Evolutionary conservation across 108 stramenopile genomes (phyloP).

Genomic region (Nitzschia sp.): DNA sequence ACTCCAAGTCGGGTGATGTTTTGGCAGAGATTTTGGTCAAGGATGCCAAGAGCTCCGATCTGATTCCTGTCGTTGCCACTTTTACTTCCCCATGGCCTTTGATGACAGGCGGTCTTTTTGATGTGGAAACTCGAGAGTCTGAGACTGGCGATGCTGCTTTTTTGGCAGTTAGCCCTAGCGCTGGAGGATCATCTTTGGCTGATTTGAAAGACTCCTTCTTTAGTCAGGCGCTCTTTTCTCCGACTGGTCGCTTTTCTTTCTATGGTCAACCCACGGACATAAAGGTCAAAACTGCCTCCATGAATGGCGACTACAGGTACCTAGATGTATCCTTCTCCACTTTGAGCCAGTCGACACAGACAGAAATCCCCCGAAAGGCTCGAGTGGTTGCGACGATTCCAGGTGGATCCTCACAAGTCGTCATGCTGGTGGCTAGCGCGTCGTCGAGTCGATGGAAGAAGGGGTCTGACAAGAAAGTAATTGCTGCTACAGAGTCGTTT

Average conservation of each 20-base stretch:
- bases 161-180: conserved; percentile 58
- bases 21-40: conserved; percentile 75
- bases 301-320: conserved; percentile 30
- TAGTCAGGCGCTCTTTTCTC: conserved; percentile 60
- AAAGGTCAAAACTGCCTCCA: conserved; percentile 57
- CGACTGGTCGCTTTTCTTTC: conserved; percentile 77
- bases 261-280: conserved; percentile 86
- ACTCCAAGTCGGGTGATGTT: conserved; percentile 52
- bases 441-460: conserved; percentile 71
- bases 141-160: conserved; percentile 83
- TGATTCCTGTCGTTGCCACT: conserved; percentile 54
- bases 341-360: conserved; percentile 69
- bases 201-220: conserved; percentile 71
- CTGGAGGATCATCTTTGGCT: conserved; percentile 49
- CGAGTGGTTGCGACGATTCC: conserved; percentile 74
- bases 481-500: conserved; percentile 58
- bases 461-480: conserved; percentile 46
- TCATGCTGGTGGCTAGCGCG: conserved; percentile 75
- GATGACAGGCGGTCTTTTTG: conserved; percentile 71
- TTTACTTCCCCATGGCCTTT: conserved; percentile 73
- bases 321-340: conserved; percentile 76
- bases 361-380: conserved; percentile 79
- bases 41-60: conserved; percentile 27
- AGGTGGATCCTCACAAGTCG: conserved; percentile 65
- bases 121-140: conserved; percentile 81